Percentiles rank a stretch among this genome's conserved stretches.
Evolutionary conservation across 768 basidiomycete species (phyloP).

Genomic region (Tulasnella sp.): DNA sequence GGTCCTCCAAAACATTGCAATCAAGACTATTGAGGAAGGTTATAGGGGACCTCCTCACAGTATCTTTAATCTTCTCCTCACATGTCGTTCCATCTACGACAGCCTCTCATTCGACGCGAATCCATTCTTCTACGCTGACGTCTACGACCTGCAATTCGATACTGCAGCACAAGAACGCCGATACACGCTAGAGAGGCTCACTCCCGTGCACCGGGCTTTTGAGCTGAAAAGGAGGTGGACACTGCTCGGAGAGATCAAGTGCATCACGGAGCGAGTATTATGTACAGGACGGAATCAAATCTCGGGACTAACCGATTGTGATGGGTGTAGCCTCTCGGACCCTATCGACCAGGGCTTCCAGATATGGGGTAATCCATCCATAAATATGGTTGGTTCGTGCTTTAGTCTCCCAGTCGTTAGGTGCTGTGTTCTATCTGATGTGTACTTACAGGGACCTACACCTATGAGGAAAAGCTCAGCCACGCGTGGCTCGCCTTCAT

Average conservation of each 20-base stretch:
- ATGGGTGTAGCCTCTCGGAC: no score
- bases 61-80: background rate
- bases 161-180: constrained; percentile 7
- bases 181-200: background rate
- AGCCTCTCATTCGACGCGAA: constrained; percentile 11
- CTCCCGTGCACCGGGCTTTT: constrained; percentile 11
- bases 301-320: no score
- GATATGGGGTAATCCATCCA: no score
- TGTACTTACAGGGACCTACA: background rate
- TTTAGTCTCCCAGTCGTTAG: no score
- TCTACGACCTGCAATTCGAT: constrained; percentile 17
- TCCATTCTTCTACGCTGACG: constrained; percentile 8
- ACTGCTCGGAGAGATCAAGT: background rate
- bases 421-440: no score
- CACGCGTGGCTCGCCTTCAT: constrained; percentile 15
- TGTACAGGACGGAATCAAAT: no score
- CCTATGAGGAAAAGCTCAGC: constrained; percentile 8
- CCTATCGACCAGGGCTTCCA: no score
- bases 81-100: constrained; percentile 14
- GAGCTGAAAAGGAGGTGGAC: constrained; percentile 11
- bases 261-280: no score
- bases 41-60: constrained; percentile 2
- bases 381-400: no score
- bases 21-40: background rate
- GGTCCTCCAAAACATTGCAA: constrained; percentile 14